Evolutionary conservation across 306 rosid species (phyloP).

Genomic region (Luffa acutangula): DNA sequence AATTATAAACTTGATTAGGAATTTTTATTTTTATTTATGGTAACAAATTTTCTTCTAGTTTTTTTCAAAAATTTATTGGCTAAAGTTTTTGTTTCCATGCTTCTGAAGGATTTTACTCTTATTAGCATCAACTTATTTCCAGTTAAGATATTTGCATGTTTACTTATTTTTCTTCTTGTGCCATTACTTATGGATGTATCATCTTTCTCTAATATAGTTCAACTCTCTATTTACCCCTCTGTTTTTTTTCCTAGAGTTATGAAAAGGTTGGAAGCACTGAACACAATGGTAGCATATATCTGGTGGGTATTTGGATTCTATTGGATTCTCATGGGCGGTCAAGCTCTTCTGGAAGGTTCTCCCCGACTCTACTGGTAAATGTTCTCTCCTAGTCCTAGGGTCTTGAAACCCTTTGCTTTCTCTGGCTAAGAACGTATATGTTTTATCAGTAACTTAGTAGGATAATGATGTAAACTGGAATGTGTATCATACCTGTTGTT

Average conservation of each 20-base stretch:
- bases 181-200: background rate
- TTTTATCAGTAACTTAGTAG: background rate
- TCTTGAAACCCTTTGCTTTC: background rate
- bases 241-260: slow-evolving; percentile 29
- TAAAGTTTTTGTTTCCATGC: background rate
- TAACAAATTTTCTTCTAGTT: background rate
- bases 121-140: background rate
- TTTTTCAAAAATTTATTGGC: background rate
- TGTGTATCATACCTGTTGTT: background rate
- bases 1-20: background rate
- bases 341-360: slow-evolving; percentile 63
- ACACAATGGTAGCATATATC: slow-evolving; percentile 46
- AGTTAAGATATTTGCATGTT: background rate
- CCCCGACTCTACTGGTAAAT: slow-evolving; percentile 73
- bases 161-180: background rate
- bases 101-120: background rate
- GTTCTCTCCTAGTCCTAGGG: background rate
- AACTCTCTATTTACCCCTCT: background rate
- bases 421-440: background rate
- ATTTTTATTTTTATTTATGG: background rate
- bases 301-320: slow-evolving; percentile 90
- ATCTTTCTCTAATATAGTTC: background rate
- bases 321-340: slow-evolving; percentile 73
- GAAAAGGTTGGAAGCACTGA: slow-evolving; percentile 52
- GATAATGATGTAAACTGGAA: background rate